phyloP scores from a whole-genome alignment of 495 filamentous ascomycete genomes.

The Schizothecium vesticola region DNA sequence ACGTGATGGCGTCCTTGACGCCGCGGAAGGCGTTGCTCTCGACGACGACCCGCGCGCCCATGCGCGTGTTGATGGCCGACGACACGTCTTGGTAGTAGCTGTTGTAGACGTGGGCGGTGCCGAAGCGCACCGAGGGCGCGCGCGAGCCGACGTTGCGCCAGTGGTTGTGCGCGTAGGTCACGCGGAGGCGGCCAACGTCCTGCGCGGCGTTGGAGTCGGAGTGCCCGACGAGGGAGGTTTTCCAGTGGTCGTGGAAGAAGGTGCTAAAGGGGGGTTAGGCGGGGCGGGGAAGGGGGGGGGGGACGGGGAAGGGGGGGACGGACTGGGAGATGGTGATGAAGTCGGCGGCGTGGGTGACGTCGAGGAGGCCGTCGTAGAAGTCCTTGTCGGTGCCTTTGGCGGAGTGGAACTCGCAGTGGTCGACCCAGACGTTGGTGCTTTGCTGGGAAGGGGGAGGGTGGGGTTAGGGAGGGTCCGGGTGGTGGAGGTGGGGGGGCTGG shows the following conservation, averaged over 20 bases:
- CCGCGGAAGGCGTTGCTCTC: constrained; percentile 55
- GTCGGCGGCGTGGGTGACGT: constrained; percentile 52
- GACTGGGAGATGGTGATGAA: constrained; percentile 47
- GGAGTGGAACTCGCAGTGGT: constrained; percentile 61
- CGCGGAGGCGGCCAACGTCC: constrained; percentile 49
- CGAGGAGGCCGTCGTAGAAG: constrained; percentile 63
- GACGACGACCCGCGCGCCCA: constrained; percentile 59
- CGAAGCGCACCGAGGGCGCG: constrained; percentile 57
- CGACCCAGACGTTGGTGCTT: constrained; percentile 60
- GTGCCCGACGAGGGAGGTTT: constrained; percentile 59
- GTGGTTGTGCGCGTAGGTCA: constrained; percentile 61
- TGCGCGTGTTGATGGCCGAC: constrained; percentile 60
- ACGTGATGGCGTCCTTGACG: constrained; percentile 44
- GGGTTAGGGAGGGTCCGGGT: background rate
- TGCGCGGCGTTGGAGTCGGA: constrained; percentile 44
- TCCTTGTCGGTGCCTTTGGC: constrained; percentile 54
- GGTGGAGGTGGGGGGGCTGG: background rate
- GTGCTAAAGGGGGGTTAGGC: constrained; percentile 20
- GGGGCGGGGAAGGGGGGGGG: background rate
- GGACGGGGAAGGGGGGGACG: constrained; percentile 19
- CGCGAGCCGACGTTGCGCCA: constrained; percentile 58
- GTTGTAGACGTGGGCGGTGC: constrained; percentile 50
- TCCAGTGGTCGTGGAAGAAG: constrained; percentile 61
- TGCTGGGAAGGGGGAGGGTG: background rate
- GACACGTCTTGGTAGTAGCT: constrained; percentile 39